phyloP scores from a whole-genome alignment of 2,329 filamentous ascomycete genomes.

The Monilinia aucupariae region DNA sequence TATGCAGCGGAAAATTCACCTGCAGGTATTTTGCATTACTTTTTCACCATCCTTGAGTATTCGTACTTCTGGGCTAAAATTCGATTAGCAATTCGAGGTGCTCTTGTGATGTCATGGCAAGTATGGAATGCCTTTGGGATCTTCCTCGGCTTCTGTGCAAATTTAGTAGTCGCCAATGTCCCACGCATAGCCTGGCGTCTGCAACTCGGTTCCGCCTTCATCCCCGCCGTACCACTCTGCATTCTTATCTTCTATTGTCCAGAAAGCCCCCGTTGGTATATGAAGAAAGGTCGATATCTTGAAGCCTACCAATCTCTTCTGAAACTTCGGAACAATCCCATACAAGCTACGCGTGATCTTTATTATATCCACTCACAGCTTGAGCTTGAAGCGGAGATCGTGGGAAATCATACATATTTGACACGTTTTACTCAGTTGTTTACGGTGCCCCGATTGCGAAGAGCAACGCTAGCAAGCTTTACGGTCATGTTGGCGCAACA shows the following conservation, averaged over 20 bases:
- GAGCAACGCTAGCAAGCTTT: conserved; percentile 70
- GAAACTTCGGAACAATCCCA: conserved; percentile 49
- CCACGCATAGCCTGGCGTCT: conserved; percentile 56
- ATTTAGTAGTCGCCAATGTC: conserved; percentile 56
- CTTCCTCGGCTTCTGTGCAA: conserved; percentile 61
- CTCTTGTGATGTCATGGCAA: conserved; percentile 49
- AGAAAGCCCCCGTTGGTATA: conserved; percentile 60
- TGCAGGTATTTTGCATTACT: conserved; percentile 34
- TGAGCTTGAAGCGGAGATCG: conserved; percentile 39
- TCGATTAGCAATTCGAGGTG: conserved; percentile 42
- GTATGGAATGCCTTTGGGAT: conserved; percentile 56
- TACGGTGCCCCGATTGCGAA: conserved; percentile 61
- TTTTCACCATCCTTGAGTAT: too few relatives aligned
- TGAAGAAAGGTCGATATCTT: conserved; percentile 53
- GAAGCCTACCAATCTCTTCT: conserved; percentile 53
- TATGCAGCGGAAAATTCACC: conserved; percentile 53
- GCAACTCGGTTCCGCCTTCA: conserved; percentile 58
- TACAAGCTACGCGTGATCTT: conserved; percentile 58
- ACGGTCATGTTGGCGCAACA: conserved; percentile 54
- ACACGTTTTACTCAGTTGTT: conserved; percentile 60
- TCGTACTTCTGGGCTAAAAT: not conserved
- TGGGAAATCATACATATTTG: conserved; percentile 37
- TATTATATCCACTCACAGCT: conserved; percentile 55
- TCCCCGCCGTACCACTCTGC: conserved; percentile 57
- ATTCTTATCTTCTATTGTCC: conserved; percentile 55